Base-by-base conservation (phyloP, 1,139 yeast genomes). In the Yamadazyma buinensis region DNA sequence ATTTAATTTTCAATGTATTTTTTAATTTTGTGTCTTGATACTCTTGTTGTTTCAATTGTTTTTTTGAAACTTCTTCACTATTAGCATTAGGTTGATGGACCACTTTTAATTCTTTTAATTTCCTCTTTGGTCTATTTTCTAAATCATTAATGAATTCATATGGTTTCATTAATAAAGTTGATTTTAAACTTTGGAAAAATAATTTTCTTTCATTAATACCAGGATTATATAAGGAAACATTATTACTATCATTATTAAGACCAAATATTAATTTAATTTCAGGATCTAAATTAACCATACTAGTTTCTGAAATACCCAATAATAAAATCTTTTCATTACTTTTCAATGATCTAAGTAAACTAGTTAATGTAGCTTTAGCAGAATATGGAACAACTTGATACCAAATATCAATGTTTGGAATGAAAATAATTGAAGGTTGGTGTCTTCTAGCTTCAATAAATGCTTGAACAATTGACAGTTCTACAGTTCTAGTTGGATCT, bases 371-470 rank as follows among this genome's bases (percentile, higher is more conserved):
- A 1, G 92, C 77, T 44, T 74, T 77, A 2, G 90, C 86, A 4
- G 84, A 69, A 11, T 71, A 77, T 0, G 88, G 76, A 29, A 87
- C 74, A 1, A 86, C 79, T 24, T 67, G 67, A 37, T 72, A 67
- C 92, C 96, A 88, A 4, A 80, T 73, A 43, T 88, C 92, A 37
- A 88, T 64, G 51, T 84, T 84, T 1, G 98, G 97, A 37, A 92
- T 77, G 52, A 77, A 84, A 3, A 94, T 62, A 9, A 94, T 82
- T 11, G 95, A 77, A 1, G 98, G 98, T 39, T 84, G 86, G 46
- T 90, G 95, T 51, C 95, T 76, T 47, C 86, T 76, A 3, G 95
- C 95, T 59, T 92, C 99, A 21, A 84, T 71, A 52, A 94, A 82
- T 17, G 86, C 72, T 52, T 88, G 96, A 19, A 92, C 85, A 26